These are phyloP conservation scores for Zasmidium cellare DNA, from an alignment of 2,329 filamentous ascomycete genomes.

Conservation along the genomic window DNA sequence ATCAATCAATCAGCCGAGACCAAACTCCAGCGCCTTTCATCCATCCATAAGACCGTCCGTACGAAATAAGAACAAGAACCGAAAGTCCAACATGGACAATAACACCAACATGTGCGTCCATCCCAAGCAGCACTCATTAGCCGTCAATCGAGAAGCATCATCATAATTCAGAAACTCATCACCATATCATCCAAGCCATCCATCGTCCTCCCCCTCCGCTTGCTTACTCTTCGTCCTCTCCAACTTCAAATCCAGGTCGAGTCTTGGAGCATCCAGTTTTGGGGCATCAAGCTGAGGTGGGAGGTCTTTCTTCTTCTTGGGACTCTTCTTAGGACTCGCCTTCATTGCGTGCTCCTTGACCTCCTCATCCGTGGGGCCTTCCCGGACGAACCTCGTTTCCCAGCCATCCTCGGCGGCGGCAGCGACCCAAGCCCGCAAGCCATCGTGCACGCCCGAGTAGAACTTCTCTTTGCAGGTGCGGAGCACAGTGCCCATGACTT, in stretches of 20 bases:
- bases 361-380: conserved; percentile 58
- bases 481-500: conserved; percentile 78
- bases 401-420: conserved; percentile 86
- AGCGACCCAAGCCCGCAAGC: conserved; percentile 83
- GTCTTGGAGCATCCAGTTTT: conserved; percentile 20
- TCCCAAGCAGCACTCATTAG: too few relatives aligned
- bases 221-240: conserved; percentile 12
- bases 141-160: too few relatives aligned
- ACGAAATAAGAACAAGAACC: too few relatives aligned
- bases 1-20: too few relatives aligned
- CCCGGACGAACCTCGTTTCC: conserved; percentile 78
- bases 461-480: conserved; percentile 97
- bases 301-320: conserved; percentile 31
- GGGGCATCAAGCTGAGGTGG: conserved; percentile 26
- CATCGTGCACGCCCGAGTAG: conserved; percentile 88
- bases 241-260: conserved; percentile 28
- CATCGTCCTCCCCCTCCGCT: conserved; percentile 26
- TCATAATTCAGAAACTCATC: too few relatives aligned
- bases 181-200: conserved; percentile 32
- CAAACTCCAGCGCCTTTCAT: too few relatives aligned
- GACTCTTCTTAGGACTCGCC: conserved; percentile 42
- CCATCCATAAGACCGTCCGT: too few relatives aligned
- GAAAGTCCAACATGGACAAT: too few relatives aligned
- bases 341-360: conserved; percentile 41
- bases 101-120: too few relatives aligned